phyloP scores from a whole-genome alignment of 768 basidiomycete species.

The Amanita molliuscula region DNA sequence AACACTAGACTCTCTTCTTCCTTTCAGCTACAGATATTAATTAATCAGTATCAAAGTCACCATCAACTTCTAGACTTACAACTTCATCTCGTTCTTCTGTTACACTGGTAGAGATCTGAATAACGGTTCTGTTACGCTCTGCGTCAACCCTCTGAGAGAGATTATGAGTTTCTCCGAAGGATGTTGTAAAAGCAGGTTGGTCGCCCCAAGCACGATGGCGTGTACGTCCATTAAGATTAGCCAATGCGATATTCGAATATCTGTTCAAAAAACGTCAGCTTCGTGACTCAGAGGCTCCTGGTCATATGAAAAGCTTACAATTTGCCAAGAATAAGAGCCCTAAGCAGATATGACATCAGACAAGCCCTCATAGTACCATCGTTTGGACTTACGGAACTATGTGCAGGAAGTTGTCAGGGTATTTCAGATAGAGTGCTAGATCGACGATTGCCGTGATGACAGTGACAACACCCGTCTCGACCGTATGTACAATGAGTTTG shows the following conservation, averaged over 20 bases:
- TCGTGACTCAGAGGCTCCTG: background rate
- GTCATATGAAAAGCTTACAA: background rate
- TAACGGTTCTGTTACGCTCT: background rate
- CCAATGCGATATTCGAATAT: conserved; percentile 6
- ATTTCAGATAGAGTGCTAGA: background rate
- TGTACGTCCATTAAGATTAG: conserved; percentile 7
- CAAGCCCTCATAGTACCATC: background rate
- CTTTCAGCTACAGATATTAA: background rate
- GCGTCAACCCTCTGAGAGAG: background rate
- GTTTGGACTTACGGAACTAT: conserved; percentile 3
- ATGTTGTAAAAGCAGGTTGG: background rate
- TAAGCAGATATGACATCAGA: background rate
- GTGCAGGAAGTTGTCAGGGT: background rate
- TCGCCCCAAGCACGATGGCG: conserved; percentile 3
- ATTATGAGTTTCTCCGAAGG: background rate
- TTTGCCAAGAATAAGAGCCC: conserved; percentile 6
- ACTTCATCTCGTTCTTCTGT: conserved; percentile 3
- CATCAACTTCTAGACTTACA: background rate
- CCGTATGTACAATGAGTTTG: background rate
- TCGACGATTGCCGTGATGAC: conserved; percentile 2
- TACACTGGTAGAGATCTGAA: background rate
- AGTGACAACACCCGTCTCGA: conserved; percentile 5
- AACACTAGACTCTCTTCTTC: background rate
- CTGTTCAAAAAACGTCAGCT: background rate
- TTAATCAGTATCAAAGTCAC: background rate